A percentile compares a stretch with the other conserved stretches of the same genome.
These are phyloP conservation scores for Grosmannia huntii DNA, from an alignment of 2,329 filamentous ascomycete genomes.

Conservation along the genomic window DNA sequence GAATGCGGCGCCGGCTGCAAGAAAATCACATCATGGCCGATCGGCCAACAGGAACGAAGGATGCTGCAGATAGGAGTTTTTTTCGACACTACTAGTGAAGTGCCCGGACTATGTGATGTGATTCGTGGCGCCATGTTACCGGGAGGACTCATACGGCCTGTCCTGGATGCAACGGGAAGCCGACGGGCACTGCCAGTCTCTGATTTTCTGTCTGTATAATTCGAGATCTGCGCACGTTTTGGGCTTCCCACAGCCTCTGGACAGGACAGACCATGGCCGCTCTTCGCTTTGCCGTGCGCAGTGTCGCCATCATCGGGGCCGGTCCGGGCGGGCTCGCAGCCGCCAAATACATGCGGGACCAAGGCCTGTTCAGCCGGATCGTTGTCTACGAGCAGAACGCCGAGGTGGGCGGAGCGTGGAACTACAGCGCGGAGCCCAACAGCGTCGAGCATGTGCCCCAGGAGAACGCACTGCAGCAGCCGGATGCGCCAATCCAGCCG, in stretches of 20 bases:
- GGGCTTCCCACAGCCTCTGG: neutral
- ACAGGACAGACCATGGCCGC: constrained; percentile 14
- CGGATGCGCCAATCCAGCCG: constrained; percentile 49
- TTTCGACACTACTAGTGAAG: neutral
- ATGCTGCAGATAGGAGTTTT: neutral
- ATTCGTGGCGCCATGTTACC: neutral
- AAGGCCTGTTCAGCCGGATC: constrained; percentile 52
- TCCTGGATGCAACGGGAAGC: neutral
- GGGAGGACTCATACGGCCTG: neutral
- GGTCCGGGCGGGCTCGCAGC: constrained; percentile 68
- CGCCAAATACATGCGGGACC: constrained; percentile 68
- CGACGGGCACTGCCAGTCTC: neutral
- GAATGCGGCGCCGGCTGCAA: neutral
- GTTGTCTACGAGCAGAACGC: constrained; percentile 72
- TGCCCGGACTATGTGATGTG: neutral
- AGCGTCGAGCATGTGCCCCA: constrained; percentile 50
- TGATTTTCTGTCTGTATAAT: neutral
- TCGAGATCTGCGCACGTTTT: no score
- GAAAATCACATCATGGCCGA: neutral
- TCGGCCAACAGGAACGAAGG: neutral
- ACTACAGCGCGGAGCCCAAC: constrained; percentile 47
- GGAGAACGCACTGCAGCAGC: constrained; percentile 47
- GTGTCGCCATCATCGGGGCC: constrained; percentile 68
- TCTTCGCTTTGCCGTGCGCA: constrained; percentile 35
- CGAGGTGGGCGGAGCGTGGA: constrained; percentile 74